Evolutionary conservation across 306 rosid genomes (phyloP).

Genomic region (Clitoria ternatea): DNA sequence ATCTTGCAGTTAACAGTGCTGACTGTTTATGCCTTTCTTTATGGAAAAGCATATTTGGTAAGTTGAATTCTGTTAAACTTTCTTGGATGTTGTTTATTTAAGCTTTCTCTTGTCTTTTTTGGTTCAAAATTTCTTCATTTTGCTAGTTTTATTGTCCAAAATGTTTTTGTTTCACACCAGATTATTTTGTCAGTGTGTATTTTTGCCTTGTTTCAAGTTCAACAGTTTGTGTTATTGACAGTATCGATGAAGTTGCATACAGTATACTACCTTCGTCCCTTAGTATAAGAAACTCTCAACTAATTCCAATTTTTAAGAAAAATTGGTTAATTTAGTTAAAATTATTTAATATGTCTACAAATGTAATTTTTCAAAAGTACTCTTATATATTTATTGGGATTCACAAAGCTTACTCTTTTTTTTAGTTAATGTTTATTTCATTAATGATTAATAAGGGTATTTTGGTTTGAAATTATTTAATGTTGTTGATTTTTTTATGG

Average conservation of each 20-base stretch:
- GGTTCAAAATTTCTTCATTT: background rate
- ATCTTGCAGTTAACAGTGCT: conserved; percentile 87
- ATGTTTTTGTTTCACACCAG: background rate
- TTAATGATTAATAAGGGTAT: no score
- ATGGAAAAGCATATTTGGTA: conserved; percentile 83
- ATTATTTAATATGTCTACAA: no score
- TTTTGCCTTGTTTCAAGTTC: background rate
- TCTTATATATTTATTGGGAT: no score
- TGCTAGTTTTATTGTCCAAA: background rate
- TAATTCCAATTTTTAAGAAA: no score
- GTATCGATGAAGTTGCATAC: background rate
- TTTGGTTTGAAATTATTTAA: no score
- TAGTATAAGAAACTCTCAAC: no score
- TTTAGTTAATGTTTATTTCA: no score
- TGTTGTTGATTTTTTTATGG: no score
- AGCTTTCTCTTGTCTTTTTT: background rate
- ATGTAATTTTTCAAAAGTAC: no score
- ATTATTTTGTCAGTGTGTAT: background rate
- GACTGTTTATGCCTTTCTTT: conserved; percentile 77
- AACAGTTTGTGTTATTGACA: background rate
- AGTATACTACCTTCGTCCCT: no score
- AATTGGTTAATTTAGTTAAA: no score
- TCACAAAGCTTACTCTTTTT: no score
- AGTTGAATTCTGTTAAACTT: conserved; percentile 29
- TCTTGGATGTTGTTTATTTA: background rate